Evolutionary conservation across 106 monocot genomes (phyloP).

Genomic region (Phalaenopsis equestris): DNA sequence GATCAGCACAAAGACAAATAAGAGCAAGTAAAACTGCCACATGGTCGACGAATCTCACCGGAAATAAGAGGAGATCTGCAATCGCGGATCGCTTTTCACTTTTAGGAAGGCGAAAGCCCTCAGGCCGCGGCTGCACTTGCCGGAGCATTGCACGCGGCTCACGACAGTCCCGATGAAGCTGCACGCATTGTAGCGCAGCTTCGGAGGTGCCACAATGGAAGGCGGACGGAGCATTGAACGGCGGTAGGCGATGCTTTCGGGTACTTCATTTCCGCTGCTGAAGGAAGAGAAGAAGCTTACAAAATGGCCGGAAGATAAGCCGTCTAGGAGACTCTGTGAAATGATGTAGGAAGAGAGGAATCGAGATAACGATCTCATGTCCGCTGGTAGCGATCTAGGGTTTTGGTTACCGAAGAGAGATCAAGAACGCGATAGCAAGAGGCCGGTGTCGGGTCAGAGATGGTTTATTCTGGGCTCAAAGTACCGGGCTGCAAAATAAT

Average conservation of each 20-base stretch:
- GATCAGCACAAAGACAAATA: not conserved
- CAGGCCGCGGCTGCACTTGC: not conserved
- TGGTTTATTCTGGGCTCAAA: no score
- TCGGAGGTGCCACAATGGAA: not conserved
- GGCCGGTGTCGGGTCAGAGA: no score
- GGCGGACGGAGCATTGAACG: slow-evolving; percentile 37
- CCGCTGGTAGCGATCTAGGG: slow-evolving; percentile 7
- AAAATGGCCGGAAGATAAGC: slow-evolving; percentile 12
- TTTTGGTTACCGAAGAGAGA: not conserved
- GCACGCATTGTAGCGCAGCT: slow-evolving; percentile 26
- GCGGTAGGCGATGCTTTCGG: slow-evolving; percentile 27
- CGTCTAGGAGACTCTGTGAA: not conserved
- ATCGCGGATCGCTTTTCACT: slow-evolving; percentile 14
- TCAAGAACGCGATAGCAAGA: not conserved
- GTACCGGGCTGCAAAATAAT: no score
- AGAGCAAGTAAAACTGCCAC: not conserved
- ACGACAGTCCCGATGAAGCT: slow-evolving; percentile 59
- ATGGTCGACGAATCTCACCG: slow-evolving; percentile 23
- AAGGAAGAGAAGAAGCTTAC: not conserved
- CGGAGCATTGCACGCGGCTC: slow-evolving; percentile 13
- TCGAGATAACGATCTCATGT: slow-evolving; percentile 9
- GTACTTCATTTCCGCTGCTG: not conserved
- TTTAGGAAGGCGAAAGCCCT: slow-evolving; percentile 43
- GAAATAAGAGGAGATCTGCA: slow-evolving; percentile 17
- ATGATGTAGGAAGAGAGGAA: not conserved